Evolutionary conservation across 2,329 filamentous ascomycete species (phyloP), one percentile per base, ranked within the genome.

Genomic region (Coniosporium tulheliwenetii): DNA sequence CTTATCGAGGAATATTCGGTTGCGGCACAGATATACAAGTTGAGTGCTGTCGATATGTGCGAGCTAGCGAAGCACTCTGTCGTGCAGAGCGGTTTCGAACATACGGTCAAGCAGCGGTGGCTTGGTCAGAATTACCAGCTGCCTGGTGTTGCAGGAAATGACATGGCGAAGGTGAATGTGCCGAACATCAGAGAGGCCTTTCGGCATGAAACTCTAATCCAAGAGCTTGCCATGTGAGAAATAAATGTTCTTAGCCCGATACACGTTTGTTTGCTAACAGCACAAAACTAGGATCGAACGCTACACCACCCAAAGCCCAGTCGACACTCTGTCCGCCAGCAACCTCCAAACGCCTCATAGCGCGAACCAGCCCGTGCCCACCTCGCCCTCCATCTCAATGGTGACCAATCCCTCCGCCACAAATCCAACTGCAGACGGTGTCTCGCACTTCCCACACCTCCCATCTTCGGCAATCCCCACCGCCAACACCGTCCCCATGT

Each of bases 1-100:
- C 64, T 98, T 43, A 98, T 98, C 49, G 91, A 98, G 59, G 91
- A 98, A 57, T 98, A 98, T 55, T 87, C 89, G 0, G 91, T 98
- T 8, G 91, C 91, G 3, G 91, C 91, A 4, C 91, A 98, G 62
- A 98, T 98, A 44, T 98, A 96, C 66, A 96, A 96, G 64, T 75
- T 98, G 33, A 93, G 80, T 53, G 82, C 89, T 1, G 87, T 96
- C 3, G 91, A 98, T 54, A 98, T 98, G 91, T 96, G 91, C 56
- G 91, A 98, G 63, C 63, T 98, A 43, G 91, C 91, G 16, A 94
- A 94, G 63, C 89, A 96, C 58, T 94, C 85, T 8, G 91, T 98
- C 34, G 77, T 81, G 51, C 91, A 98, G 59, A 93, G 85, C 57
- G 91, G 91, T 5, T 98, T 93, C 54, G 91, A 98, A 57, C 70